A percentile compares a stretch with the other conserved stretches of the same genome.
These are phyloP conservation scores for Torulaspora indica DNA, from an alignment of 805 yeast genomes.

Conservation along the genomic window DNA sequence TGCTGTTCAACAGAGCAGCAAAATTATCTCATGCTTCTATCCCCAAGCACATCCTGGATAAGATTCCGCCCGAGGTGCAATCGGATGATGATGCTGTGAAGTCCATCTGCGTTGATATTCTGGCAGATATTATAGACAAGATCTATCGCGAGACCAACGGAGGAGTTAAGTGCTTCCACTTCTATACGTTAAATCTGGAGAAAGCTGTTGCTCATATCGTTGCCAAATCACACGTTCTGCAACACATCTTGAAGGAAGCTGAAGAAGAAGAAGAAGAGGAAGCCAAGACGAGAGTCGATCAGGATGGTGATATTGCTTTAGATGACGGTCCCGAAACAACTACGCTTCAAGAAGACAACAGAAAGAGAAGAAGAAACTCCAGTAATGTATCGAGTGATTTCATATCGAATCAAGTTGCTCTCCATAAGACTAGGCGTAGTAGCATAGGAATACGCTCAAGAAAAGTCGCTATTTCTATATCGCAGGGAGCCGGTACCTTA, in stretches of 20 bases:
- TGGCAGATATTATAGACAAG: conserved; percentile 57
- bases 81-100: conserved; percentile 79
- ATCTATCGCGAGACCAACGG: conserved; percentile 51
- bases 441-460: conserved; percentile 39
- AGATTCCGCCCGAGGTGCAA: conserved; percentile 51
- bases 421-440: conserved; percentile 29
- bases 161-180: conserved; percentile 78
- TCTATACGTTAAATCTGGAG: conserved; percentile 88
- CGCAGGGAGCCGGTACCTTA: conserved; percentile 75
- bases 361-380: conserved; percentile 34
- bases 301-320: conserved; percentile 33
- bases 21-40: conserved; percentile 81
- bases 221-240: conserved; percentile 52
- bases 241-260: conserved; percentile 43
- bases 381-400: conserved; percentile 29
- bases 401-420: conserved; percentile 42
- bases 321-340: conserved; percentile 22
- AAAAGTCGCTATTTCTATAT: conserved; percentile 65
- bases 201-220: conserved; percentile 85
- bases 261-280: conserved; percentile 37
- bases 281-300: conserved; percentile 23
- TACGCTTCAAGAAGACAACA: conserved; percentile 12
- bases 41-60: conserved; percentile 51
- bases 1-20: conserved; percentile 81
- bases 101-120: conserved; percentile 70